Conservation (phyloP, 2,329 filamentous ascomycete genomes). For the Knufia petricola region DNA sequence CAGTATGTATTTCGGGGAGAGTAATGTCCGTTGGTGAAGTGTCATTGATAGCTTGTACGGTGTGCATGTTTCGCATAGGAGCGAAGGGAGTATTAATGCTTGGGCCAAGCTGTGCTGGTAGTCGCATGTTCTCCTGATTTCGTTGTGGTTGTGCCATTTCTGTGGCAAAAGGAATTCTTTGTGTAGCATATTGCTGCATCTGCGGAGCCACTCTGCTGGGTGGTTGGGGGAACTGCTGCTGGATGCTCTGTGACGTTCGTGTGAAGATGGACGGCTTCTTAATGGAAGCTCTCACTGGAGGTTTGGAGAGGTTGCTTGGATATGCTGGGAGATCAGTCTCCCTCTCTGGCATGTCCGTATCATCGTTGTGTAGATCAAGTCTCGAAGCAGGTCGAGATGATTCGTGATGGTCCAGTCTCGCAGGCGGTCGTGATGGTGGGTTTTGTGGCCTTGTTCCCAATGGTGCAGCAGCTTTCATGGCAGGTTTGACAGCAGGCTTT, state of each 20-base stretch:
- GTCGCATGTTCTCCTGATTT: slow-evolving; percentile 53
- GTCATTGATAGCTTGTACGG: slow-evolving; percentile 49
- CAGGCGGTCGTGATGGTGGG: neutral
- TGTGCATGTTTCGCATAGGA: slow-evolving; percentile 23
- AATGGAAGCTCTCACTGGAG: slow-evolving; percentile 65
- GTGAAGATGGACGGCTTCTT: slow-evolving; percentile 46
- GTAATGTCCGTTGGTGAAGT: slow-evolving; percentile 81
- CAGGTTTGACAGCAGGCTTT: neutral
- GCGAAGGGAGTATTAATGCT: neutral
- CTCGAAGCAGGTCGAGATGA: slow-evolving; percentile 41
- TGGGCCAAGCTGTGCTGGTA: slow-evolving; percentile 27
- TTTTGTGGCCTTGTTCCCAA: neutral
- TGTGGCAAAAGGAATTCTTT: slow-evolving; percentile 70
- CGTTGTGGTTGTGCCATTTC: slow-evolving; percentile 49
- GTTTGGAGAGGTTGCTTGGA: slow-evolving; percentile 50
- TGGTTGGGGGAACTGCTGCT: slow-evolving; percentile 53
- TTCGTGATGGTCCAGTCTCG: slow-evolving; percentile 3
- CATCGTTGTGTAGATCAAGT: slow-evolving; percentile 48
- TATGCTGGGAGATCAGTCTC: slow-evolving; percentile 44
- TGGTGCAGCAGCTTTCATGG: neutral
- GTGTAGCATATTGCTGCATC: slow-evolving; percentile 74
- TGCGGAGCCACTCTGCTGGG: slow-evolving; percentile 56
- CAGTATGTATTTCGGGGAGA: slow-evolving; percentile 88
- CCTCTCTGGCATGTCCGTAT: slow-evolving; percentile 69
- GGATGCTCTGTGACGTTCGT: slow-evolving; percentile 26